These are phyloP conservation scores for Pouteria campechiana DNA, from an alignment of 179 eudicot species.

Conservation along the genomic window DNA sequence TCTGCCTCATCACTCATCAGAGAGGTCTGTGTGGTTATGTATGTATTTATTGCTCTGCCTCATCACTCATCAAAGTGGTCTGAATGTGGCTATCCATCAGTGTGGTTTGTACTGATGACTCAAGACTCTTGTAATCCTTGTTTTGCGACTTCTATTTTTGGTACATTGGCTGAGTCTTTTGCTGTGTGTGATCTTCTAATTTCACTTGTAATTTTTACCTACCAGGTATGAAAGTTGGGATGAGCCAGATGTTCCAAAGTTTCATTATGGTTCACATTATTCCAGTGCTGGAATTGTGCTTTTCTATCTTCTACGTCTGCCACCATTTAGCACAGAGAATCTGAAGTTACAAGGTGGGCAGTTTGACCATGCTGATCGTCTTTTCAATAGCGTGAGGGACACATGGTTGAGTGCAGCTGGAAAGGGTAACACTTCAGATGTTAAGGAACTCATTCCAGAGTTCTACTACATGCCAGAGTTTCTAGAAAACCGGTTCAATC, in stretches of 20 bases:
- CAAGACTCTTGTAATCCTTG: no score
- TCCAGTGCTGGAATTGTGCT: constrained; percentile 99
- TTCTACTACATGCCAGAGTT: constrained; percentile 98
- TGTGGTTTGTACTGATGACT: no score
- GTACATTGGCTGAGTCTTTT: no score
- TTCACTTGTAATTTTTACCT: no score
- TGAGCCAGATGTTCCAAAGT: constrained; percentile 98
- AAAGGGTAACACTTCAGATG: constrained; percentile 95
- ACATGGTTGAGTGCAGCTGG: constrained; percentile 99
- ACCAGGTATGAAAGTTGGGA: constrained; percentile 97
- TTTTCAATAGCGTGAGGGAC: constrained; percentile 76
- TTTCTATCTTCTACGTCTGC: constrained; percentile 89
- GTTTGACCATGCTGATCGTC: constrained; percentile 99
- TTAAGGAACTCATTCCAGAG: constrained; percentile 96
- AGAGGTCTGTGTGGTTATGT: no score
- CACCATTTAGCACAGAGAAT: constrained; percentile 88
- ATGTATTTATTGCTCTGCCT: no score
- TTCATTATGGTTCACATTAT: constrained; percentile 99
- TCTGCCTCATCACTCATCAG: no score
- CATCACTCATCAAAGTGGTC: no score
- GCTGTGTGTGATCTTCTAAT: no score
- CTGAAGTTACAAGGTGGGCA: constrained; percentile 99
- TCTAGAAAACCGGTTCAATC: constrained; percentile 80
- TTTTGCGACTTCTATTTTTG: no score
- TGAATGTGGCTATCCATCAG: no score